Conservation (phyloP, 805 yeast genomes). For the Candida piceae region DNA sequence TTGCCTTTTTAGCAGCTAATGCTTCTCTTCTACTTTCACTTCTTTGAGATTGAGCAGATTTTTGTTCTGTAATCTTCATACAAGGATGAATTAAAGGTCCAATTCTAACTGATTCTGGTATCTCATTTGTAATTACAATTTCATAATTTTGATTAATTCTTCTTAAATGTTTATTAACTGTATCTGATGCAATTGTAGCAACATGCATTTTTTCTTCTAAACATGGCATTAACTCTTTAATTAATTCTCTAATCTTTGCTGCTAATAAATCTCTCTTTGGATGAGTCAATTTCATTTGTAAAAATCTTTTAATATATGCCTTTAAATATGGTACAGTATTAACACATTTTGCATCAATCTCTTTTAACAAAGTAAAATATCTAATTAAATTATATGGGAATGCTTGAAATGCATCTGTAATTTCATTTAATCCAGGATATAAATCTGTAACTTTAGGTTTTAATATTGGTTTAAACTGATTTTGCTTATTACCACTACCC, state of each 20-base stretch:
- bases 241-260: conserved; percentile 37
- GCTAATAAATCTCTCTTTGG: conserved; percentile 35
- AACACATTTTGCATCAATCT: conserved; percentile 91
- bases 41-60: conserved; percentile 69
- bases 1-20: conserved; percentile 78
- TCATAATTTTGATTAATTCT: conserved; percentile 80
- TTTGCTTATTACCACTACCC: neutral
- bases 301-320: conserved; percentile 45
- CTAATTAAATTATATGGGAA: conserved; percentile 78
- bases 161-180: conserved; percentile 58
- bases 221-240: conserved; percentile 79
- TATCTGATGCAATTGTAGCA: conserved; percentile 83
- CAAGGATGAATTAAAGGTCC: conserved; percentile 91
- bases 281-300: conserved; percentile 32
- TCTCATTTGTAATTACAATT: conserved; percentile 66
- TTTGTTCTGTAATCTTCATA: conserved; percentile 54
- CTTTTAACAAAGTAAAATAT: conserved; percentile 82
- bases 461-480: too few species aligned
- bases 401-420: conserved; percentile 87
- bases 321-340: conserved; percentile 65
- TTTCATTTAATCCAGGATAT: conserved; percentile 86
- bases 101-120: conserved; percentile 70
- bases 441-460: conserved; percentile 34
- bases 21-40: conserved; percentile 90
- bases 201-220: conserved; percentile 97